phyloP scores from a whole-genome alignment of 2,329 filamentous ascomycete genomes.

The Trichoderma simmonsii region DNA sequence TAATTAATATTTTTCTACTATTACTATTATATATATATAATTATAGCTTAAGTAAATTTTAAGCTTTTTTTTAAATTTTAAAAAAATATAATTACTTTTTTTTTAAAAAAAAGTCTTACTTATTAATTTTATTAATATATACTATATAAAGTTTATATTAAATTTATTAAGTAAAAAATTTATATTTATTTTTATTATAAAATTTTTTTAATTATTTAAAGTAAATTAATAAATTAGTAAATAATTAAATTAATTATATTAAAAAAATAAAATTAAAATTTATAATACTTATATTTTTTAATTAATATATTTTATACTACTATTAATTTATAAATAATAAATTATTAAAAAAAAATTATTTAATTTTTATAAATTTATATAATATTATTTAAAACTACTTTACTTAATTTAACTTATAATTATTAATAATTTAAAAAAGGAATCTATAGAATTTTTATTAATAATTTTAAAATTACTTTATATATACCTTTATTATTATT shows the following conservation, averaged over 20 bases:
- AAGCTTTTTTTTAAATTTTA: not conserved
- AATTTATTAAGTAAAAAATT: too few relatives aligned
- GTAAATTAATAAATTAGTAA: too few relatives aligned
- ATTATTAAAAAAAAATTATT: not conserved
- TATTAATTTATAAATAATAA: not conserved
- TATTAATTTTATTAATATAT: not conserved
- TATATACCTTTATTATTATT: not conserved
- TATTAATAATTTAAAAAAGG: not conserved
- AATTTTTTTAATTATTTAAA: too few relatives aligned
- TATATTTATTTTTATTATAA: too few relatives aligned
- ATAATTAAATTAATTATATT: too few relatives aligned
- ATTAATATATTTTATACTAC: not conserved
- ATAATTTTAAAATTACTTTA: not conserved
- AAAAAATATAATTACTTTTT: not conserved
- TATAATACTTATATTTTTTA: too few relatives aligned
- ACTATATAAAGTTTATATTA: too few relatives aligned
- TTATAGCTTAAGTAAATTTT: too few relatives aligned
- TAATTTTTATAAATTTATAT: not conserved
- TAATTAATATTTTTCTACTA: too few relatives aligned
- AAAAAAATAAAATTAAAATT: too few relatives aligned
- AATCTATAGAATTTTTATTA: not conserved
- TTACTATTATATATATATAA: too few relatives aligned
- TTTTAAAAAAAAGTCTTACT: not conserved
- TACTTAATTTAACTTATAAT: not conserved
- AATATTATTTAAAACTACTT: not conserved